Base-by-base conservation (phyloP, 345 rosid species). In the Ailanthus altissimus region DNA sequence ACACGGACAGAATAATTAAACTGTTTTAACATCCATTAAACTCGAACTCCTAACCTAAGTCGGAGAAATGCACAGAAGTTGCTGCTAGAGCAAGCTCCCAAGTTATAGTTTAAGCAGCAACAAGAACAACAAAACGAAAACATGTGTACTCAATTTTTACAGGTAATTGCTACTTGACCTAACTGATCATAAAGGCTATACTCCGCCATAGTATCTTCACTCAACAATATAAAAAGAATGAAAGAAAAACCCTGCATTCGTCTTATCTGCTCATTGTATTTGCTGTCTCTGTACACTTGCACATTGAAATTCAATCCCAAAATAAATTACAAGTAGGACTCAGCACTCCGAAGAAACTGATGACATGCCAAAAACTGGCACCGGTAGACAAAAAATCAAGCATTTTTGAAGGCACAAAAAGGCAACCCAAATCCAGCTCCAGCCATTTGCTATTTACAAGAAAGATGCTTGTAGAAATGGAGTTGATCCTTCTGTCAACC, bases 231-330 rank as follows among this genome's bases (percentile, higher is more conserved):
- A 21, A 1, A 16, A 5, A 8, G 25, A n/a, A 42, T 4, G 5
- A 58, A 57, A 32, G 2, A 51, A 26, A 60, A 25, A 13, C 4
- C 60, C 54, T 14, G 26, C 67, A 6, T 23, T 14, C 45, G 46
- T 3, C 32, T 18, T 36, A 12, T 50, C 20, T 53, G 76, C 72
- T 62, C 50, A 20, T 12, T 54, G 72, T 32, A 46, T 13, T 65
- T 56, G 43, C 57, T 23, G 40, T 45, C 58, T 36, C 78, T 81
- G 51, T 81, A 81, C 84, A 77, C 46, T 60, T 67, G 6, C 36
- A 54, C 21, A 45, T 13, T 26, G 8, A 8, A 56, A 58, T 16
- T 51, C 21, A 53, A 15, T 50, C 70, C 42, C 53, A 67, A 3
- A 5, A 12, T 15, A 46, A n/a, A 60, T 57, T 25, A 18, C 46